A percentile compares a stretch with the other conserved stretches of the same genome.
Conservation (phyloP, 441 rosid species). For the Erysimum pusillum region DNA sequence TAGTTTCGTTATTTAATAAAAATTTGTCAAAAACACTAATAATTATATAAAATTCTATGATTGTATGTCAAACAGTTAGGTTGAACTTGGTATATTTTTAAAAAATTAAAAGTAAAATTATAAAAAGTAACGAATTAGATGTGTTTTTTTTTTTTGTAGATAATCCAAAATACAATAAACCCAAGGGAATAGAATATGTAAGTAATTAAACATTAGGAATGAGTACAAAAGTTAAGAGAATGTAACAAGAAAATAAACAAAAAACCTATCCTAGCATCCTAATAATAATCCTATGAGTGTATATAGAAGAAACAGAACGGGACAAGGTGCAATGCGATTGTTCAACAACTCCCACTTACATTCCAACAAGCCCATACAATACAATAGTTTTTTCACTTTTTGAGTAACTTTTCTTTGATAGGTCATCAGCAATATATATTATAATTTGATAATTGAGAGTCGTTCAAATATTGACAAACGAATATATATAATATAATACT, state of each 20-base stretch:
- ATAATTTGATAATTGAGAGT: conserved; percentile 17
- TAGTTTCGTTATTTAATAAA: too few relatives aligned
- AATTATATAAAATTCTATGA: too few relatives aligned
- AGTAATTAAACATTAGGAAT: conserved; percentile 13
- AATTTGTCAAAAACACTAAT: too few relatives aligned
- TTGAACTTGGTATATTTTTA: background rate
- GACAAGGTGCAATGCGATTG: conserved; percentile 62
- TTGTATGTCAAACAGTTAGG: too few relatives aligned
- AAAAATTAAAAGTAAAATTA: too few relatives aligned
- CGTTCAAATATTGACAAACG: conserved; percentile 32
- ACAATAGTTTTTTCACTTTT: conserved; percentile 35
- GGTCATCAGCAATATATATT: conserved; percentile 21
- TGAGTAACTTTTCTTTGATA: conserved; percentile 27
- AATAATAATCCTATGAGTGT: conserved; percentile 22
- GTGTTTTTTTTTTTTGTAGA: too few relatives aligned
- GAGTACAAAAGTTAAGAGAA: conserved; percentile 35
- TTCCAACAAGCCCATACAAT: conserved; percentile 62
- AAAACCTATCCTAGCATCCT: too few relatives aligned
- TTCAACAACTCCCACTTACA: conserved; percentile 88
- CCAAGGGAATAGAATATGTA: background rate
- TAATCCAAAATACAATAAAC: background rate
- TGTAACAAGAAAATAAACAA: background rate
- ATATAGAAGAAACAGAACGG: conserved; percentile 41
- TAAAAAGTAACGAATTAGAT: too few relatives aligned
- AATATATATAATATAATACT: background rate